Evolutionary conservation across 139 green algal species (phyloP).

Genomic region (Ettlia oleoabundans): DNA sequence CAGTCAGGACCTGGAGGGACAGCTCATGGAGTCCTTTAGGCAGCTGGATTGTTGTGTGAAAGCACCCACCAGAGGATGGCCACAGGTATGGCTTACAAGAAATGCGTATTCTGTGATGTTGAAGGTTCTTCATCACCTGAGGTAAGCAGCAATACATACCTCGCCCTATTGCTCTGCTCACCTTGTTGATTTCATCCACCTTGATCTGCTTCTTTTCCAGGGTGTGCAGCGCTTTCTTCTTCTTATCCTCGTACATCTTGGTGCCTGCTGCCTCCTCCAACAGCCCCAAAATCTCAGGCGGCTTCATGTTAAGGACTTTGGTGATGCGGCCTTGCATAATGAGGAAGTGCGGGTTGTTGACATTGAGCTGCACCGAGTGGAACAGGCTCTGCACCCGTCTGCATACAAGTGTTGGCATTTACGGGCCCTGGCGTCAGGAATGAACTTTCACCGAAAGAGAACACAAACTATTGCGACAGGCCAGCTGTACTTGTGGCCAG

Average conservation of each 20-base stretch:
- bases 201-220: constrained; percentile 97
- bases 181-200: constrained; percentile 96
- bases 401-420: no score
- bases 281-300: constrained; percentile 95
- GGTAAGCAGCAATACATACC: no score
- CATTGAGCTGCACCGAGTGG: constrained; percentile 98
- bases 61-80: not conserved
- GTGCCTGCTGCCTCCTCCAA: constrained; percentile 97
- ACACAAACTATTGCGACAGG: no score
- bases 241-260: constrained; percentile 99
- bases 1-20: constrained; percentile 83
- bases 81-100: not conserved
- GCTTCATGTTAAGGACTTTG: constrained; percentile 99
- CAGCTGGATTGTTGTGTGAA: no score
- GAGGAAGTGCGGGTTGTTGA: constrained; percentile 99
- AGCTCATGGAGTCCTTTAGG: no score
- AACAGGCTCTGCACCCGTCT: constrained; percentile 97
- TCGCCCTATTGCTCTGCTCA: no score
- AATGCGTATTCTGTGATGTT: no score
- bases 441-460: no score
- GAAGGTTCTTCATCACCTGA: no score
- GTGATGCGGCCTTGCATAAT: constrained; percentile 99
- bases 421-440: no score
- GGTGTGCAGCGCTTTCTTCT: constrained; percentile 82
- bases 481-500: no score